These are phyloP conservation scores for Annulohypoxylon truncatum DNA, from an alignment of 2,329 filamentous ascomycete species.

Conservation along the genomic window DNA sequence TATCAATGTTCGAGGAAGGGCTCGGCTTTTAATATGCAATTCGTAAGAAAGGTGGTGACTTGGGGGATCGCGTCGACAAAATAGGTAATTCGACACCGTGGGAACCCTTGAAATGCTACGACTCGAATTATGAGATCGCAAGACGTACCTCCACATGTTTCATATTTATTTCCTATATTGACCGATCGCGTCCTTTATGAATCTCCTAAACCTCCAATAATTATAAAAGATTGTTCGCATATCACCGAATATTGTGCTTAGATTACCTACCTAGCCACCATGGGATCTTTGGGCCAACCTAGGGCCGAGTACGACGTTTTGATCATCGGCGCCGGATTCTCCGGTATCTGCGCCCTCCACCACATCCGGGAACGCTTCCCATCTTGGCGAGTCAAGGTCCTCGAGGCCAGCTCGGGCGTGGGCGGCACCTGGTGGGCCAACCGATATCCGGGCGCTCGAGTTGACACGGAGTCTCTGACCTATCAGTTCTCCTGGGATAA, in stretches of 20 bases:
- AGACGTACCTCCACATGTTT: not conserved
- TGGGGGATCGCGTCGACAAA: not conserved
- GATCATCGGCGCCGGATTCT: not conserved
- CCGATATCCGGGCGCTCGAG: slow-evolving; percentile 50
- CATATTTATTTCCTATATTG: not conserved
- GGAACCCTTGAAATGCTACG: not conserved
- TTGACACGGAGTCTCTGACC: slow-evolving; percentile 61
- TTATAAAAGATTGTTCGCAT: not conserved
- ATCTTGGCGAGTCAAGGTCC: not conserved
- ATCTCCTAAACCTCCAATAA: not conserved
- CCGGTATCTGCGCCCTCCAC: not conserved
- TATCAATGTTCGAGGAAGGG: not conserved
- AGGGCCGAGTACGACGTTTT: not conserved
- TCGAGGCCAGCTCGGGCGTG: not conserved
- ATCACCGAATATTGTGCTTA: not conserved
- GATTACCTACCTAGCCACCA: not conserved
- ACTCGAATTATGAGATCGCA: not conserved
- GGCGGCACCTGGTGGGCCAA: slow-evolving; percentile 19
- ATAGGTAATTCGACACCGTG: not conserved
- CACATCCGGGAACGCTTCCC: not conserved
- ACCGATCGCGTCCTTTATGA: not conserved
- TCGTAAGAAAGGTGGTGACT: not conserved
- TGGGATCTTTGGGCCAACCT: not conserved
- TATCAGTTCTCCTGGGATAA: slow-evolving; percentile 55
- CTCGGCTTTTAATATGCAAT: not conserved